A percentile compares a stretch with the other conserved stretches of the same genome.
These are phyloP conservation scores for Neurospora sp. DNA, from an alignment of 2,329 filamentous ascomycete genomes.

Conservation along the genomic window DNA sequence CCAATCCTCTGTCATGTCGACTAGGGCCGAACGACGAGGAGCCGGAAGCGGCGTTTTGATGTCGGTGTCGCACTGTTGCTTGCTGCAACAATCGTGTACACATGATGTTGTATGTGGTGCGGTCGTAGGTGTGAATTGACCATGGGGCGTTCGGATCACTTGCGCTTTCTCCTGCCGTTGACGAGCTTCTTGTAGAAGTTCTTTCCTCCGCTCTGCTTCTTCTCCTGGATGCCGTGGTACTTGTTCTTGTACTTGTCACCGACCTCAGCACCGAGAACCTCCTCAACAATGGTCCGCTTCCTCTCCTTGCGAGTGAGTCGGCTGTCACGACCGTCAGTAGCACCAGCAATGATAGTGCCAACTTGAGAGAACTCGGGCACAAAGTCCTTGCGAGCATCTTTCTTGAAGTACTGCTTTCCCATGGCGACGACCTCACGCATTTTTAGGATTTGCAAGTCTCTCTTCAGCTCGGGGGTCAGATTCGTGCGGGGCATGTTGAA, in stretches of 20 bases:
- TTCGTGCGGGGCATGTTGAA: slow-evolving; percentile 79
- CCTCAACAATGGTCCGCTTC: slow-evolving; percentile 78
- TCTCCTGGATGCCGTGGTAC: slow-evolving; percentile 73
- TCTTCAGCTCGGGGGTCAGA: slow-evolving; percentile 74
- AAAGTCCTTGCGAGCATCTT: slow-evolving; percentile 60
- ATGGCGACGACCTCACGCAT: slow-evolving; percentile 85
- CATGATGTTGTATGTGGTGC: neutral
- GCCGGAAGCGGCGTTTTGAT: neutral
- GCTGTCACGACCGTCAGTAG: slow-evolving; percentile 75
- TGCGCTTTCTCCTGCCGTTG: slow-evolving; percentile 23
- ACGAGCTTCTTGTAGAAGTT: slow-evolving; percentile 76
- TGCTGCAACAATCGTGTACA: neutral
- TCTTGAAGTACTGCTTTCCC: slow-evolving; percentile 77
- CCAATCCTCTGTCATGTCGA: neutral
- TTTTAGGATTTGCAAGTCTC: slow-evolving; percentile 79
- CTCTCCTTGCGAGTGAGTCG: slow-evolving; percentile 79
- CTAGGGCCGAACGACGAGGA: neutral
- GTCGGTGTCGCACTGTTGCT: neutral
- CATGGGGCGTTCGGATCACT: slow-evolving; percentile 4
- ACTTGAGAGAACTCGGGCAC: slow-evolving; percentile 80
- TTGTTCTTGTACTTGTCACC: slow-evolving; percentile 73
- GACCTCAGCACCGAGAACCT: slow-evolving; percentile 61
- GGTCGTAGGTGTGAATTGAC: neutral
- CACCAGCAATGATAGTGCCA: slow-evolving; percentile 78
- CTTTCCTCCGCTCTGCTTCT: slow-evolving; percentile 82